phyloP scores from a whole-genome alignment of 2,329 filamentous ascomycete species.

The Colletotrichum sp. region DNA sequence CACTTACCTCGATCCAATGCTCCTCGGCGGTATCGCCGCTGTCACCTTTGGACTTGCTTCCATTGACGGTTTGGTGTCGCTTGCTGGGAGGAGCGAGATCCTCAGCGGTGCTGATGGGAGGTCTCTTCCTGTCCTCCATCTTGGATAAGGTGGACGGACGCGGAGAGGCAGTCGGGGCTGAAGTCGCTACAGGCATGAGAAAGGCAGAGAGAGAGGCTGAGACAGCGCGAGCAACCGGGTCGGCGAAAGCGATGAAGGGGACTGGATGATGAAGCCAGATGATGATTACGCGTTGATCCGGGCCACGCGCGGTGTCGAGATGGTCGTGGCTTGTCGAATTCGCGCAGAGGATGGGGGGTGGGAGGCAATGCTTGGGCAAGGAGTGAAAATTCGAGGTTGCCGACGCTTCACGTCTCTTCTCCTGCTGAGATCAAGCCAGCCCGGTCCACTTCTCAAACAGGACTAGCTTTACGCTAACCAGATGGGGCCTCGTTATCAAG shows the following conservation, averaged over 20 bases:
- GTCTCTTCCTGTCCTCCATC: constrained; percentile 99
- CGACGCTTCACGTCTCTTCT: constrained; percentile 21
- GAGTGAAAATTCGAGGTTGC: constrained; percentile 42
- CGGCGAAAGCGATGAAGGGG: neutral
- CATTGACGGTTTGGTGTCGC: constrained; percentile 84
- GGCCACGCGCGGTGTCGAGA: constrained; percentile 11
- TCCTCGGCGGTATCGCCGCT: constrained; percentile 63
- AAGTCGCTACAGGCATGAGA: constrained; percentile 89
- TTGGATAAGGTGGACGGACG: constrained; percentile 85
- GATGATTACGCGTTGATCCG: neutral
- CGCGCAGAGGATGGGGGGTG: constrained; percentile 3
- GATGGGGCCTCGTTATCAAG: constrained; percentile 26
- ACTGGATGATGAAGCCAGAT: neutral
- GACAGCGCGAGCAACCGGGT: constrained; percentile 13
- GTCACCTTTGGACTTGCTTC: constrained; percentile 64
- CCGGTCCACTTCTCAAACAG: constrained; percentile 36
- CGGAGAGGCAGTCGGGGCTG: constrained; percentile 68
- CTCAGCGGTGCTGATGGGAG: constrained; percentile 79
- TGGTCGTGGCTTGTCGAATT: constrained; percentile 9
- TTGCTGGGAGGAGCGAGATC: constrained; percentile 90
- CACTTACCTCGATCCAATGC: constrained; percentile 71
- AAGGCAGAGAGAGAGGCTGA: constrained; percentile 33
- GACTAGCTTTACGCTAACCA: constrained; percentile 39
- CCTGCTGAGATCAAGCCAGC: constrained; percentile 37
- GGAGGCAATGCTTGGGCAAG: constrained; percentile 5